phyloP scores from a whole-genome alignment of 192 early-diverging fungal species.

The Dissophora globulifera region DNA sequence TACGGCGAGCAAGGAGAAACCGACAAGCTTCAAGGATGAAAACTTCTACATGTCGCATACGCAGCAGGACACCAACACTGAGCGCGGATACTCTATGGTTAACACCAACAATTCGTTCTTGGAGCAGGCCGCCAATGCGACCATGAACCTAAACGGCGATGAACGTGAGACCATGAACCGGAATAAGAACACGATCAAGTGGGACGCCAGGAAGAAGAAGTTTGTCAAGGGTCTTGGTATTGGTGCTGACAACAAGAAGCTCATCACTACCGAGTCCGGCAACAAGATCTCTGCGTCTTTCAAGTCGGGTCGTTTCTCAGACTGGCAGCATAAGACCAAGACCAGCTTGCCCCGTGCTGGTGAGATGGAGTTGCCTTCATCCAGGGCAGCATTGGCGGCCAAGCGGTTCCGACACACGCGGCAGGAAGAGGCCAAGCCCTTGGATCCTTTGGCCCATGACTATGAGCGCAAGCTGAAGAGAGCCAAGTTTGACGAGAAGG shows the following conservation, averaged over 20 bases:
- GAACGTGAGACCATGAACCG: constrained; percentile 73
- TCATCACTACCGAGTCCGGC: constrained; percentile 92
- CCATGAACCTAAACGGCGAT: constrained; percentile 83
- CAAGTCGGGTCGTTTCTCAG: constrained; percentile 85
- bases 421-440: constrained; percentile 73
- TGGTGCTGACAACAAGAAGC: constrained; percentile 95
- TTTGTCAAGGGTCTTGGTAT: constrained; percentile 86
- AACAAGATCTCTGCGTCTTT: constrained; percentile 89
- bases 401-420: constrained; percentile 84
- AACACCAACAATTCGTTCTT: constrained; percentile 77
- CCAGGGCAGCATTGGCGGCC: constrained; percentile 55
- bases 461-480: constrained; percentile 75
- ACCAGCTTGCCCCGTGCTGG: constrained; percentile 83
- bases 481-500: constrained; percentile 60
- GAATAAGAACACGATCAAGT: constrained; percentile 75
- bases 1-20: constrained; percentile 34
- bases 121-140: constrained; percentile 82
- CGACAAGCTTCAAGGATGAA: constrained; percentile 73
- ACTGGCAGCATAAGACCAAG: constrained; percentile 93
- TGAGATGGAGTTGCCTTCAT: constrained; percentile 80
- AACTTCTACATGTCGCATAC: constrained; percentile 91
- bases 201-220: constrained; percentile 95
- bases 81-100: constrained; percentile 81
- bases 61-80: constrained; percentile 87
- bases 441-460: constrained; percentile 71